Evolutionary conservation across 2,329 filamentous ascomycete species (phyloP), one percentile per base, ranked within the genome.

Genomic region (Arthrobotrys sphaeroides): DNA sequence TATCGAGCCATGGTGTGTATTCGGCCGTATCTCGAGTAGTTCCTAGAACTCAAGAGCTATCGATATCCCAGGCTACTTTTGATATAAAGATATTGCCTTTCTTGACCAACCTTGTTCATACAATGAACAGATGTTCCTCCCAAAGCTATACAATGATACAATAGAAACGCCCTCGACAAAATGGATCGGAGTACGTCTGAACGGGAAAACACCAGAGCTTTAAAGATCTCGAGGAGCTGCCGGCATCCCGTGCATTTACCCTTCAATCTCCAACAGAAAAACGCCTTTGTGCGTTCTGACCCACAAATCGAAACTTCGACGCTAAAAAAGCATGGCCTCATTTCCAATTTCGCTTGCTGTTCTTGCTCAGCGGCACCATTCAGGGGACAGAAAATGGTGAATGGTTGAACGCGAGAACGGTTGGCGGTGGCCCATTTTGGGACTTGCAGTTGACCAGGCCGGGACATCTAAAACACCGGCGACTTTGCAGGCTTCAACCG

Each of bases 401-500:
- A 33, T 45, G 38, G 24, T 31, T 12, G n/a, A n/a, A n/a, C n/a
- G n/a, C 13, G n/a, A 12, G 5, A 40, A 60, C 47, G 3, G 16
- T 40, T 47, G 22, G 59, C 68, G 22, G 60, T 68, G 36, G n/a
- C n/a, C 65, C 22, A 12, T 2, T 65, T 73, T 45, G 26, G 57
- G 64, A 40, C 31, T 22, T 16, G 24, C 10, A 16, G 40, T 47
- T 9, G 59, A 20, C 38, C 13, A 9, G 57, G 67, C 45, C 47
- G 26, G 5, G 31, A 20, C 26, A 45, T 53, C 57, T 7, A 42
- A 74, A 74, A 74, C 70, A 62, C 62, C 26, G 62, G 70, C 70
- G 55, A 74, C 70, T 68, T 67, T 68, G 26, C n/a, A n/a, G n/a
- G n/a, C n/a, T n/a, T n/a, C n/a, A n/a, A 7, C 28, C 20, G 13